Conservation (phyloP, 139 green algal genomes). For the Coelastrella sp. region DNA sequence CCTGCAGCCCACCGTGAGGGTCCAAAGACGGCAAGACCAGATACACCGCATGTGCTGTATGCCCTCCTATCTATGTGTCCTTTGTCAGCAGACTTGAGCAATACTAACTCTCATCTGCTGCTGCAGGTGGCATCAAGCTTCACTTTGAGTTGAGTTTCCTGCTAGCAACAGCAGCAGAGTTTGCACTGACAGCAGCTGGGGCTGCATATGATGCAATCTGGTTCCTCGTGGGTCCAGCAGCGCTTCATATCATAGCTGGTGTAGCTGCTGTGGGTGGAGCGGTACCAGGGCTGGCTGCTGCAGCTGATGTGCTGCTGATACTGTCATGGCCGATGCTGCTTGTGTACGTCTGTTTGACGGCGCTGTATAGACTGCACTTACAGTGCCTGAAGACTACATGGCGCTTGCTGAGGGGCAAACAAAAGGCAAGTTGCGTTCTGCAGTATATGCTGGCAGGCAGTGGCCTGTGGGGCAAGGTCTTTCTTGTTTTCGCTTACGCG, state of each 20-base stretch:
- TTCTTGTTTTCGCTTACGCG: no score
- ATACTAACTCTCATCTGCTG: neutral
- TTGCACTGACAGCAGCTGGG: neutral
- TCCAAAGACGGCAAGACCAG: no score
- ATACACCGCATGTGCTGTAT: no score
- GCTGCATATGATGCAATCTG: slow-evolving; percentile 7
- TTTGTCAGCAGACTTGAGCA: neutral
- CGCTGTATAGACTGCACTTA: slow-evolving; percentile 47
- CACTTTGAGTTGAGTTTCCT: slow-evolving; percentile 58
- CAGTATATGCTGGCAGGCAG: neutral
- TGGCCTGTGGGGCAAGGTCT: neutral
- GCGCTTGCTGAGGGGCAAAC: slow-evolving; percentile 54
- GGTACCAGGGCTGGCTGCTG: slow-evolving; percentile 29
- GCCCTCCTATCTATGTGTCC: no score
- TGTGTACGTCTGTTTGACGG: neutral
- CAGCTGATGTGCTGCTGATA: slow-evolving; percentile 47
- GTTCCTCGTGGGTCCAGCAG: neutral
- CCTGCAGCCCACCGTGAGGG: no score
- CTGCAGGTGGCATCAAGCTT: slow-evolving; percentile 63
- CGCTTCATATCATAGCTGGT: neutral
- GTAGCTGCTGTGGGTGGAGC: neutral
- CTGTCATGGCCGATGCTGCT: slow-evolving; percentile 31
- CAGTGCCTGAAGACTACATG: slow-evolving; percentile 42
- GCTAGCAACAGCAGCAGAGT: slow-evolving; percentile 13
- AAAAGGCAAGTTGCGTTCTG: neutral